Evolutionary conservation across 768 basidiomycete species (phyloP).

Genomic region (Gyrodon lividus): DNA sequence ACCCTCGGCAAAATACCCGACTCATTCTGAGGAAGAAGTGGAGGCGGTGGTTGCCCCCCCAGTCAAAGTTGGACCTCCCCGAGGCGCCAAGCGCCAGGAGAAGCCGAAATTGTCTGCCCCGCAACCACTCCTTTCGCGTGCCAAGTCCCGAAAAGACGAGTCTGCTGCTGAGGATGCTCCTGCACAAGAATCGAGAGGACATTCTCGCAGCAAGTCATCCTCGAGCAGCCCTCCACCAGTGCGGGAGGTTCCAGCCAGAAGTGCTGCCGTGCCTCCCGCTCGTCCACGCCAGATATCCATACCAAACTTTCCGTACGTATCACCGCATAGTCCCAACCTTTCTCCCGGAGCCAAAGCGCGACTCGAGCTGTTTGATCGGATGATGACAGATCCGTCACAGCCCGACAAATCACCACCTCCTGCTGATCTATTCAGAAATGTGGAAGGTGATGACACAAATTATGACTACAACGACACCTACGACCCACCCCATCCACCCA

Average conservation of each 20-base stretch:
- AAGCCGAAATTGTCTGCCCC: neutral
- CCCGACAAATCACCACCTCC: neutral
- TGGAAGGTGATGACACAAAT: constrained; percentile 2
- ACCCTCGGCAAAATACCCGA: neutral
- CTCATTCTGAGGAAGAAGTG: constrained; percentile 5
- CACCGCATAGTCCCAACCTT: constrained; percentile 12
- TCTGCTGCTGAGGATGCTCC: neutral
- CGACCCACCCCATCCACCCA: constrained; percentile 1
- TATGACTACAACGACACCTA: neutral
- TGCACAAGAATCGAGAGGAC: neutral
- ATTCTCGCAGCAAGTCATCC: neutral
- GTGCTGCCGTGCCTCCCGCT: too few species aligned
- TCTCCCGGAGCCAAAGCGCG: constrained; percentile 29
- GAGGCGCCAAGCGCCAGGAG: constrained; percentile 15
- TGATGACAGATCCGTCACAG: constrained; percentile 12
- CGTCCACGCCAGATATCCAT: constrained; percentile 2
- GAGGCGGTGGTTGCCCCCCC: neutral
- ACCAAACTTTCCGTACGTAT: neutral
- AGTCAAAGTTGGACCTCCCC: constrained; percentile 28
- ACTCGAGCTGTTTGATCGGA: constrained; percentile 29
- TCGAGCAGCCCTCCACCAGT: neutral
- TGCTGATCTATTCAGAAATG: neutral
- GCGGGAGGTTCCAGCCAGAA: neutral
- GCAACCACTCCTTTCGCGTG: neutral
- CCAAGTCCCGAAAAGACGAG: neutral